Evolutionary conservation across 192 early-diverging fungal genomes (phyloP).

Genomic region (Coemansia sp.): DNA sequence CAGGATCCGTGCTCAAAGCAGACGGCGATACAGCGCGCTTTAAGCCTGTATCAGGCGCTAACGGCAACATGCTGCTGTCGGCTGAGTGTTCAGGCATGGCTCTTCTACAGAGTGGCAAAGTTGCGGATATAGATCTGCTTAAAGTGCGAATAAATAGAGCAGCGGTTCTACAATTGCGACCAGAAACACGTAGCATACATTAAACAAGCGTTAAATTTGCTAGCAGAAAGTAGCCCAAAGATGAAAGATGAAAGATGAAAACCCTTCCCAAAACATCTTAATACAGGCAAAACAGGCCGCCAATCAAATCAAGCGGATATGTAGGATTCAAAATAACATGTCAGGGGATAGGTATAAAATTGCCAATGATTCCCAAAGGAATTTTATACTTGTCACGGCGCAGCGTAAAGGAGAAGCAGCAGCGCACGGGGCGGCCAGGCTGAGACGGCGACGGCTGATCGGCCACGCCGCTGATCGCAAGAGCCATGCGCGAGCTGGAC

Average conservation of each 20-base stretch:
- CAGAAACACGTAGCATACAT: too few relatives aligned
- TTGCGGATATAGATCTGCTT: too few relatives aligned
- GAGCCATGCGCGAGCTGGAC: constrained; percentile 26
- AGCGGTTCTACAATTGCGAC: too few relatives aligned
- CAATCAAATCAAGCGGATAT: neutral
- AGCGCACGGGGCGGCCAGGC: constrained; percentile 59
- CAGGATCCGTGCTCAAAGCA: neutral
- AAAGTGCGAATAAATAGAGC: too few relatives aligned
- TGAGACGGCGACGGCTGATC: constrained; percentile 41
- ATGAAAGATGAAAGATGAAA: too few relatives aligned
- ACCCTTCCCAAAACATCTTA: neutral
- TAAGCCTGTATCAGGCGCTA: neutral
- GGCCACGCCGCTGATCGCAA: constrained; percentile 23
- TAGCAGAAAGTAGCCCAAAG: too few relatives aligned
- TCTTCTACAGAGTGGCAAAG: too few relatives aligned
- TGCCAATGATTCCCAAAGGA: constrained; percentile 70
- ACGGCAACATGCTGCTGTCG: neutral
- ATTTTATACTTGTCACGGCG: constrained; percentile 94
- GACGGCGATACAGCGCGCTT: neutral
- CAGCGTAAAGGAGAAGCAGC: constrained; percentile 96
- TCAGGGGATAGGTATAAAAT: constrained; percentile 65
- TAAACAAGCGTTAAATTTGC: too few relatives aligned
- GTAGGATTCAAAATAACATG: neutral
- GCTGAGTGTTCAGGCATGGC: constrained; percentile 4
- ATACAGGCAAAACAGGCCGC: neutral